Conservation (phyloP, 2,329 filamentous ascomycete species). For the Didymella sp. region DNA sequence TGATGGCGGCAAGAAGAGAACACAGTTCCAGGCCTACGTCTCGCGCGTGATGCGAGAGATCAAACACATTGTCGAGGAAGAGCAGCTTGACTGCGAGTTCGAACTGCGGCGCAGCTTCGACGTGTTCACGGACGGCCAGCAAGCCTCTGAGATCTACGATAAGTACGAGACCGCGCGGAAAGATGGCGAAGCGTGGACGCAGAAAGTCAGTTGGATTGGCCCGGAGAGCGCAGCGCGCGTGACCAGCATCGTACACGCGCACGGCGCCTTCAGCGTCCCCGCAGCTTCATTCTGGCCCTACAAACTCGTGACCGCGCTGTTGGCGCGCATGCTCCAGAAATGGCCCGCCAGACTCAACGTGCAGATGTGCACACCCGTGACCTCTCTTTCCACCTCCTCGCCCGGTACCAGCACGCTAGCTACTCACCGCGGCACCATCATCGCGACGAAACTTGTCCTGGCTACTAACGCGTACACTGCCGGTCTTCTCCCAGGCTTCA, state of each 20-base stretch:
- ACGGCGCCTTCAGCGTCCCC: constrained; percentile 28
- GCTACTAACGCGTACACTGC: constrained; percentile 42
- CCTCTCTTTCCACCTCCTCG: constrained; percentile 1
- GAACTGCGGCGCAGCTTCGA: constrained; percentile 35
- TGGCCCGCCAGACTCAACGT: constrained; percentile 29
- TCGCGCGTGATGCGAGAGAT: constrained; percentile 18
- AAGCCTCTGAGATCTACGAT: constrained; percentile 16
- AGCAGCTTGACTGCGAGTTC: constrained; percentile 32
- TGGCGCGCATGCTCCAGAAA: constrained; percentile 22
- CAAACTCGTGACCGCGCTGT: constrained; percentile 36
- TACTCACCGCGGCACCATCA: constrained; percentile 32
- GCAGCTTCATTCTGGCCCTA: constrained; percentile 36
- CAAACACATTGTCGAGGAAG: constrained; percentile 20
- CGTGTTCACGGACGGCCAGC: constrained; percentile 18
- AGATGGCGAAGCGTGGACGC: constrained; percentile 28
- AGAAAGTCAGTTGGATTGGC: constrained; percentile 20
- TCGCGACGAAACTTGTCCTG: constrained; percentile 31
- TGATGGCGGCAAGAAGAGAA: constrained; percentile 10
- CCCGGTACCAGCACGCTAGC: constrained; percentile 15
- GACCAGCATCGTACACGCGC: constrained; percentile 30
- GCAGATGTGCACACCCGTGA: constrained; percentile 35
- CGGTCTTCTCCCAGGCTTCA: constrained; percentile 42
- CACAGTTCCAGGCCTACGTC: constrained; percentile 24
- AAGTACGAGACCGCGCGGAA: constrained; percentile 17
- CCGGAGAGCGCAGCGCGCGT: constrained; percentile 21